Conservation (phyloP, 2,329 filamentous ascomycete genomes). For the Neurospora sp. region DNA sequence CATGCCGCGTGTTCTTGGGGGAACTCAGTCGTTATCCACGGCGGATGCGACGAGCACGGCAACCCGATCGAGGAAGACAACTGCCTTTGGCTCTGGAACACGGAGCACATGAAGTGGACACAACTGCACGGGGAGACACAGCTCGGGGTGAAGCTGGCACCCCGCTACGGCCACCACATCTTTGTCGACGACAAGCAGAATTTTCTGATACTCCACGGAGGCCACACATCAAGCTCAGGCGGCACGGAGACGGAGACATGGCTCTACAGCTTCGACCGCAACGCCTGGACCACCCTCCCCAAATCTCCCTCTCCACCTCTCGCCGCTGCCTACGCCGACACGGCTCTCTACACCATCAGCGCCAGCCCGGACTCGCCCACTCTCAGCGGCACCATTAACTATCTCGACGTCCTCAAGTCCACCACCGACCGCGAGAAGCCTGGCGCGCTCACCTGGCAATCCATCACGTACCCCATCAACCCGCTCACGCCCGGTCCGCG, state of each 20-base stretch:
- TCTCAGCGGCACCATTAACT: conserved; percentile 27
- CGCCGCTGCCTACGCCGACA: conserved; percentile 32
- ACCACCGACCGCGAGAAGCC: conserved; percentile 23
- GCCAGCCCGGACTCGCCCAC: conserved; percentile 17
- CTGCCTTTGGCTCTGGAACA: conserved; percentile 30
- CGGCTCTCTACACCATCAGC: conserved; percentile 37
- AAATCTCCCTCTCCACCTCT: conserved; percentile 28
- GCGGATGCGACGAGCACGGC: conserved; percentile 24
- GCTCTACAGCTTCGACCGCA: conserved; percentile 37
- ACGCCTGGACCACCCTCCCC: conserved; percentile 41
- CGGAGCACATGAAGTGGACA: conserved; percentile 25
- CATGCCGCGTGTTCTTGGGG: conserved; percentile 28
- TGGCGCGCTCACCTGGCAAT: conserved; percentile 26
- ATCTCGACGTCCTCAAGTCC: conserved; percentile 24
- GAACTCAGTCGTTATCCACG: conserved; percentile 26
- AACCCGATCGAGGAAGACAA: conserved; percentile 22
- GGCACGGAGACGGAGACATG: conserved; percentile 30
- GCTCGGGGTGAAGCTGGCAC: conserved; percentile 21
- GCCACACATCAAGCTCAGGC: conserved; percentile 20
- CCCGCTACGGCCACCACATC: conserved; percentile 24
- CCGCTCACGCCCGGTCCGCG: conserved; percentile 30
- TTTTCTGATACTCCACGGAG: conserved; percentile 42
- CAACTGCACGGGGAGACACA: conserved; percentile 22
- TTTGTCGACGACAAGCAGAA: conserved; percentile 34
- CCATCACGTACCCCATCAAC: conserved; percentile 26